Conservation (phyloP, 1,284 basidiomycete genomes). For the Rhodotorula sp. region DNA sequence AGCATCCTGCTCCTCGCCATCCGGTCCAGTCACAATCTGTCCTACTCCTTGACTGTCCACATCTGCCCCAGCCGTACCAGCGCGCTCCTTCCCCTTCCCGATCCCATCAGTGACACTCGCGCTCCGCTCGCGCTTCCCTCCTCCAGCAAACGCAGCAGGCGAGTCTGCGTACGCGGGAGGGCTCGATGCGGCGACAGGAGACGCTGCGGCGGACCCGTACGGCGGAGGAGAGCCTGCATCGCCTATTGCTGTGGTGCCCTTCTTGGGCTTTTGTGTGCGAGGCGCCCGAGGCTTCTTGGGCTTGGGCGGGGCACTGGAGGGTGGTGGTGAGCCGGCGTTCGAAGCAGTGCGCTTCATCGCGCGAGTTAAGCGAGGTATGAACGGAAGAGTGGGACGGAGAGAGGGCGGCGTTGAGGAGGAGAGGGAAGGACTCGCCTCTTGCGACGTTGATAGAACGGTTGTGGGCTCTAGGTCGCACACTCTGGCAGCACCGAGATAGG, state of each 20-base stretch:
- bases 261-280: constrained; percentile 2
- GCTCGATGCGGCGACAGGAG: not conserved
- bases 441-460: too few relatives aligned
- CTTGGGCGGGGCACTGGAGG: constrained; percentile 1
- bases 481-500: too few relatives aligned
- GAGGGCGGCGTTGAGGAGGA: not conserved
- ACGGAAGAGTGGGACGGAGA: not conserved
- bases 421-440: not conserved
- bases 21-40: constrained; percentile 42
- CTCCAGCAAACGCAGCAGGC: not conserved
- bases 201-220: not conserved
- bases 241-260: not conserved
- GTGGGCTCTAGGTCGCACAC: too few relatives aligned
- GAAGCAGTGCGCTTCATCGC: constrained; percentile 25
- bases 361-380: not conserved
- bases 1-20: constrained; percentile 46
- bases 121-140: constrained; percentile 22
- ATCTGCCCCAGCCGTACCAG: not conserved
- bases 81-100: constrained; percentile 17
- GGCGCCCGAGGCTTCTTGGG: constrained; percentile 4
- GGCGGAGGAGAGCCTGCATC: constrained; percentile 3
- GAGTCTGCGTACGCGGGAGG: not conserved
- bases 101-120: constrained; percentile 7
- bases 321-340: constrained; percentile 17
- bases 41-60: constrained; percentile 10